Percentiles rank a stretch among this genome's conserved stretches.
These are phyloP conservation scores for Russula abietina DNA, from an alignment of 768 basidiomycete species.

Conservation along the genomic window DNA sequence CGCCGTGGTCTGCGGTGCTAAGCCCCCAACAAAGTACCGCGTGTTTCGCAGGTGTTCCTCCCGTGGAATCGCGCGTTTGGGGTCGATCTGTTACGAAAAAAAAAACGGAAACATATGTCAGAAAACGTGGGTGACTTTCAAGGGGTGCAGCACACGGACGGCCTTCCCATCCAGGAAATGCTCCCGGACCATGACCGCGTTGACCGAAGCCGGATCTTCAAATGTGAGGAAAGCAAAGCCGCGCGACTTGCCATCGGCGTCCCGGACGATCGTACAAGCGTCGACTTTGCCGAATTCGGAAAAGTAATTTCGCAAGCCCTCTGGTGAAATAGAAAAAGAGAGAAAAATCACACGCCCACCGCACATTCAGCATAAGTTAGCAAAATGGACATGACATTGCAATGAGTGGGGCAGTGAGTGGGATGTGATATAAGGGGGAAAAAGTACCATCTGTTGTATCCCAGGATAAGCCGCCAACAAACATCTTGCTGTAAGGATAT, in stretches of 20 bases:
- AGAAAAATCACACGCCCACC: constrained; percentile 27
- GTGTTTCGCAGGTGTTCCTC: constrained; percentile 92
- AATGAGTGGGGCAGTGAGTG: constrained; percentile 25
- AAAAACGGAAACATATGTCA: constrained; percentile 5
- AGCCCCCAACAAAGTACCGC: constrained; percentile 93
- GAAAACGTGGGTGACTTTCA: background rate
- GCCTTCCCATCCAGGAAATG: constrained; percentile 97
- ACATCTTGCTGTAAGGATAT: constrained; percentile 84
- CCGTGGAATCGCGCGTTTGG: constrained; percentile 97
- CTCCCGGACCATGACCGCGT: constrained; percentile 91
- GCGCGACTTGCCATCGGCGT: constrained; percentile 86
- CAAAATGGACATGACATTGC: constrained; percentile 31
- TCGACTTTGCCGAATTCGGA: constrained; percentile 95
- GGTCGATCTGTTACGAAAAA: constrained; percentile 71
- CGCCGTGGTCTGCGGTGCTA: constrained; percentile 87
- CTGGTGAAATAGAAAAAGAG: constrained; percentile 34
- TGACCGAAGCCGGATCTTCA: constrained; percentile 86
- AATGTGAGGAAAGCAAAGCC: constrained; percentile 99
- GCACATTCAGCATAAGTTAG: constrained; percentile 42
- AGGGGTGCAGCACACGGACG: constrained; percentile 46
- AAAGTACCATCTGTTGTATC: constrained; percentile 94
- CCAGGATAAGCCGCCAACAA: constrained; percentile 99
- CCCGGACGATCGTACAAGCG: constrained; percentile 98
- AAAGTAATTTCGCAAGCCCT: constrained; percentile 81
- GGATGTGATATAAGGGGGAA: constrained; percentile 30